Conservation (phyloP, 306 rosid species). For the Cucurbita ficifolia region DNA sequence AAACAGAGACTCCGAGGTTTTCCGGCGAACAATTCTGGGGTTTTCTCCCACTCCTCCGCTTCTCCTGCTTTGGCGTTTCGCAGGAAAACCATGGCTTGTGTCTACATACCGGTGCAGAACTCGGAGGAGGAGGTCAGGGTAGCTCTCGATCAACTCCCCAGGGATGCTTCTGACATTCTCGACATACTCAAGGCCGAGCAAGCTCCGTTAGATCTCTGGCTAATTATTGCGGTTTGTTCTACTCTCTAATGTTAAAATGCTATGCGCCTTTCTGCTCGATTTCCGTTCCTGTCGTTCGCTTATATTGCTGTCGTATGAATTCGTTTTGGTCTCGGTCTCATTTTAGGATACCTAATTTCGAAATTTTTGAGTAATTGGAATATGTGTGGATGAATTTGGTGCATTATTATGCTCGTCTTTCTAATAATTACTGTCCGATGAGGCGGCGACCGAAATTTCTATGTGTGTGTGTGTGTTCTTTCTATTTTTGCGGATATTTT, state of each 20-base stretch:
- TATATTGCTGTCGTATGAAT: not conserved
- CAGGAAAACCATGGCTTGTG: slow-evolving; percentile 50
- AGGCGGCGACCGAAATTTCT: not conserved
- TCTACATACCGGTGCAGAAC: slow-evolving; percentile 94
- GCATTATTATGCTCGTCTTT: not conserved
- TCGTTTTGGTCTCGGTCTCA: not conserved
- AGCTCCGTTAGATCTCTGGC: slow-evolving; percentile 99
- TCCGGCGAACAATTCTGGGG: not conserved
- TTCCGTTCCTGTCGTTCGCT: not conserved
- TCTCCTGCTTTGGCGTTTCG: not conserved
- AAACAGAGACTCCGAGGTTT: slow-evolving; percentile 26
- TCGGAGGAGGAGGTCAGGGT: slow-evolving; percentile 99
- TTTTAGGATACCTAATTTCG: not conserved
- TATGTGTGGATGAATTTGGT: not conserved
- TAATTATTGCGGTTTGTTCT: slow-evolving; percentile 69
- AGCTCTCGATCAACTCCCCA: slow-evolving; percentile 82
- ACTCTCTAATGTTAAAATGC: not conserved
- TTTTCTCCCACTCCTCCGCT: not conserved
- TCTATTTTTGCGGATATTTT: not conserved
- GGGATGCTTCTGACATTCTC: slow-evolving; percentile 85
- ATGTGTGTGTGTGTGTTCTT: not conserved
- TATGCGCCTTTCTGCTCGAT: not conserved
- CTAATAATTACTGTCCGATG: not conserved
- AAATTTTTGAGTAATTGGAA: not conserved
- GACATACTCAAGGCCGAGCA: slow-evolving; percentile 98